Percentiles rank a stretch among this genome's conserved stretches.
phyloP scores from a whole-genome alignment of 2,329 filamentous ascomycete species.

The Aspergillus hiratsukae region DNA sequence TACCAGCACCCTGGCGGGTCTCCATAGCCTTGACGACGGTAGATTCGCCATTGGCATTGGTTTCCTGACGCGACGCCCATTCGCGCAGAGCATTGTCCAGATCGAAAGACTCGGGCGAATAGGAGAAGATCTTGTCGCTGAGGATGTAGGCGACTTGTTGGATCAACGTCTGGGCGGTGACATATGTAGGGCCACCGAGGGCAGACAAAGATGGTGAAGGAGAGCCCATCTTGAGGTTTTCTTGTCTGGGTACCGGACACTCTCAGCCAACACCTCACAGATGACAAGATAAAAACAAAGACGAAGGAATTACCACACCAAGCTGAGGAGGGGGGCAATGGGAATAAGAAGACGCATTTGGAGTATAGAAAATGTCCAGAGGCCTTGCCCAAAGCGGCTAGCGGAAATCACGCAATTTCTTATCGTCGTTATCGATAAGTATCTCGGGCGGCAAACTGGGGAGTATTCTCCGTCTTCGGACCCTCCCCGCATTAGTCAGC shows the following conservation, averaged over 20 bases:
- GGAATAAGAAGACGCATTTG: constrained; percentile 10
- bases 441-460: background rate
- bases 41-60: constrained; percentile 76
- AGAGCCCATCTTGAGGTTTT: constrained; percentile 26
- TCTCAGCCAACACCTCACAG: constrained; percentile 20
- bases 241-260: constrained; percentile 23
- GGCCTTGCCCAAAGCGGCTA: constrained; percentile 27
- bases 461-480: constrained; percentile 15
- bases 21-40: constrained; percentile 77
- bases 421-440: constrained; percentile 31
- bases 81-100: constrained; percentile 76
- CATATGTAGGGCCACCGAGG: constrained; percentile 83
- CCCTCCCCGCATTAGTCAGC: constrained; percentile 16
- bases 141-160: constrained; percentile 94
- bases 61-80: constrained; percentile 67
- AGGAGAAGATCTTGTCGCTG: constrained; percentile 96
- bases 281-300: constrained; percentile 19
- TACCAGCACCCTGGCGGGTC: constrained; percentile 81
- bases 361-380: constrained; percentile 26
- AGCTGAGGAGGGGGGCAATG: constrained; percentile 11
- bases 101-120: constrained; percentile 90
- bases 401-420: constrained; percentile 34
- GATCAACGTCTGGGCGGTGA: constrained; percentile 86
- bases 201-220: constrained; percentile 45
- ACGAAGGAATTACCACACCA: constrained; percentile 16